Base-by-base conservation (phyloP, 129 eudicot genomes). In the Solidago caesia region DNA sequence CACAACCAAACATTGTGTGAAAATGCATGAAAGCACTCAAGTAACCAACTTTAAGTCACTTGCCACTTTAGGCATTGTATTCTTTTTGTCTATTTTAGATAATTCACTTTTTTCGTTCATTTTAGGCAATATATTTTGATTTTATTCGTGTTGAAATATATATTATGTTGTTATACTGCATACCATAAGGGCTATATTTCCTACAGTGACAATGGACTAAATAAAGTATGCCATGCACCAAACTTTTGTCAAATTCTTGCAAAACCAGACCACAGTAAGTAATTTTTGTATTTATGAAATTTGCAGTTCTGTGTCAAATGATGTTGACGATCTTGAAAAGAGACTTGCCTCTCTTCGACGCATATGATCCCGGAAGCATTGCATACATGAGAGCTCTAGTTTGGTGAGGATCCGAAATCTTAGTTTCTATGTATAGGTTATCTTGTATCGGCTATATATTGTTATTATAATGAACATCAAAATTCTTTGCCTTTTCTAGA, bases 311-410 rank as follows among this genome's bases (percentile, higher is more conserved):
- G 85, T 70, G 61, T 33, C 89, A 10, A 75, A 84, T 52, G 97
- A 92, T 71, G 93, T 89, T 42, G 97, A 92, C 15, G 97, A 92
- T 73, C 97, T 92, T 11, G 97, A 89, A 64, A 85, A 89, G 84
- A 92, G 97, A 80, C 81, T 92, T 80, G 97, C 97, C 16, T 89
- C 97, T 41, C 96, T 92, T 15, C 85, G 97, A 44, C 87, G 97
- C 64, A 80, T 86, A 5, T 91, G 96, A 91, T 21, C 11, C 39
- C 42, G 68, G 72, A 51, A 13, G 14, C 21, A 41, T 70, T 70
- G 65, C 59, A 14, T 44, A 47, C n/a, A 55, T 42, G 61, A 56
- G 61, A 25, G 29, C 26, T 64, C 68, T 41, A 41, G 47, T 13
- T 64, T 41, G 68, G 42, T 7, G 61, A 45, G 67, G 75, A 47